phyloP scores from a whole-genome alignment of 2,329 filamentous ascomycete genomes.

The Botrytis fragariae region DNA sequence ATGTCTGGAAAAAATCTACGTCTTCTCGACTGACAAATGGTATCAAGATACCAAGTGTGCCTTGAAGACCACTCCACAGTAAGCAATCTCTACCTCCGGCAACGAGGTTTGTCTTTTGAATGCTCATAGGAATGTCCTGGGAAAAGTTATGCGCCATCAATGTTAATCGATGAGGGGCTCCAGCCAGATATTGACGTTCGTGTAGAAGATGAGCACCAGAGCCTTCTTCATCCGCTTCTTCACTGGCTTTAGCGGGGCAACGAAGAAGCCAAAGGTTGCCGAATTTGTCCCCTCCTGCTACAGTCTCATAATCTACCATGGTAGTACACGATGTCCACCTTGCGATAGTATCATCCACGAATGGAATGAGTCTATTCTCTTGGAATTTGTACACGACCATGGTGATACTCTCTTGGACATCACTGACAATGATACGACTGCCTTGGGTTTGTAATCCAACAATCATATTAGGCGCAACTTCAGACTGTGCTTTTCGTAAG shows the following conservation, averaged over 20 bases:
- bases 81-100: constrained; percentile 89
- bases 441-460: constrained; percentile 87
- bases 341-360: constrained; percentile 84
- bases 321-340: constrained; percentile 88
- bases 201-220: constrained; percentile 89
- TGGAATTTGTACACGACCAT: constrained; percentile 92
- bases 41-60: constrained; percentile 88
- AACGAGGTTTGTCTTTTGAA: constrained; percentile 85
- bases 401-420: constrained; percentile 87
- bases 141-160: constrained; percentile 86
- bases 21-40: constrained; percentile 91
- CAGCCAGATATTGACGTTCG: constrained; percentile 84
- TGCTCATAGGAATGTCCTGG: constrained; percentile 87
- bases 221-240: constrained; percentile 88
- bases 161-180: constrained; percentile 78
- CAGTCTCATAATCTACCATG: constrained; percentile 97
- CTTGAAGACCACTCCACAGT: constrained; percentile 91
- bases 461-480: constrained; percentile 78
- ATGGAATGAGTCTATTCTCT: constrained; percentile 88
- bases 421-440: constrained; percentile 85
- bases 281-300: constrained; percentile 94
- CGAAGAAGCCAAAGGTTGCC: constrained; percentile 93
- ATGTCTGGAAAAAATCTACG: constrained; percentile 93
- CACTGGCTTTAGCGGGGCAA: constrained; percentile 79
- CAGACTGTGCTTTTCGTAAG: constrained; percentile 83